These are phyloP conservation scores for Russula dissimulans DNA, from an alignment of 768 basidiomycete species.

Conservation along the genomic window DNA sequence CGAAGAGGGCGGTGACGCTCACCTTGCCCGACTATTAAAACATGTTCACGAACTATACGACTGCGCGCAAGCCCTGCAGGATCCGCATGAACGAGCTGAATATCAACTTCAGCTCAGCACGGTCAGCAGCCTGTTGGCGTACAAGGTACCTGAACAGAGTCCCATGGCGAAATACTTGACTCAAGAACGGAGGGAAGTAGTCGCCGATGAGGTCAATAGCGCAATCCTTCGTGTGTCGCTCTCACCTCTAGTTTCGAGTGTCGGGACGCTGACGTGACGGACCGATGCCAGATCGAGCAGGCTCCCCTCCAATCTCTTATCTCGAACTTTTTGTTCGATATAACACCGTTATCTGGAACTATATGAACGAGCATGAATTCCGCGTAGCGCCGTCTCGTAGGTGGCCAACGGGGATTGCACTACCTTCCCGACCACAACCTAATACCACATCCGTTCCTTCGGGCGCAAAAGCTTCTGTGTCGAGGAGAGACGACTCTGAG, in stretches of 20 bases:
- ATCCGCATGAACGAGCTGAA: conserved; percentile 43
- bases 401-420: conserved; percentile 35
- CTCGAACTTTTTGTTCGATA: conserved; percentile 60
- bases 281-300: conserved; percentile 37
- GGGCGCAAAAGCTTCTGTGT: background rate
- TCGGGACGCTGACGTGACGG: background rate
- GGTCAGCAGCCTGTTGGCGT: conserved; percentile 76
- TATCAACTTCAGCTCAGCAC: conserved; percentile 66
- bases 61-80: conserved; percentile 46
- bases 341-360: conserved; percentile 51
- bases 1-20: conserved; percentile 29
- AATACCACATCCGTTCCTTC: background rate
- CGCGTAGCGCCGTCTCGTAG: conserved; percentile 32
- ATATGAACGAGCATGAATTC: conserved; percentile 41
- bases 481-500: conserved; percentile 8
- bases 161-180: conserved; percentile 67
- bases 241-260: background rate
- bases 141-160: conserved; percentile 69
- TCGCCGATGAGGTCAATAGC: conserved; percentile 82
- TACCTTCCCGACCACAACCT: conserved; percentile 30
- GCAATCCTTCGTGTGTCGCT: conserved; percentile 68
- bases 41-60: conserved; percentile 61
- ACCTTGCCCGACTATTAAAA: conserved; percentile 41
- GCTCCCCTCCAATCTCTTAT: conserved; percentile 44
- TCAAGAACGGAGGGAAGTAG: conserved; percentile 64